Percentiles rank a stretch among this genome's conserved stretches.
These are phyloP conservation scores for Sphaerulina populicola DNA, from an alignment of 2,329 filamentous ascomycete genomes.

Conservation along the genomic window DNA sequence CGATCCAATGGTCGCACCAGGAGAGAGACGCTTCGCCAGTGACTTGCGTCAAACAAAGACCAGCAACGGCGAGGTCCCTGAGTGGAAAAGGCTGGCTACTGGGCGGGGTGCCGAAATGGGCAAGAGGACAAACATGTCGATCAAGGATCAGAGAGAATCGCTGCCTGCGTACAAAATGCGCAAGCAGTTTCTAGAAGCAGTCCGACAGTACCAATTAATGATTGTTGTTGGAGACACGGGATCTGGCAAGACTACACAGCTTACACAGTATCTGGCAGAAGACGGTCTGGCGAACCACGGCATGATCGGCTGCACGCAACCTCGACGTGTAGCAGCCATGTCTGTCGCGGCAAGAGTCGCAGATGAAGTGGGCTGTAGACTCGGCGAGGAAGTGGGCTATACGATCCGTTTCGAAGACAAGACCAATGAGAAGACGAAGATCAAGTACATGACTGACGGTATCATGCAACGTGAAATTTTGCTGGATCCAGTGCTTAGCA, in stretches of 20 bases:
- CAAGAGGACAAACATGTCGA: constrained; percentile 80
- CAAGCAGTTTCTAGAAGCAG: constrained; percentile 76
- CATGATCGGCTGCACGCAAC: constrained; percentile 93
- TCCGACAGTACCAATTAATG: constrained; percentile 77
- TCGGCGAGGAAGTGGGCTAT: constrained; percentile 91
- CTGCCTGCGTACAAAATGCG: constrained; percentile 86
- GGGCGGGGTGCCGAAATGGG: constrained; percentile 68
- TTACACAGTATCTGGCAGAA: constrained; percentile 92
- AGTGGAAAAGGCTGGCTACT: constrained; percentile 77
- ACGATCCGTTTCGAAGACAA: constrained; percentile 96
- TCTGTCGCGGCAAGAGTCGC: constrained; percentile 94
- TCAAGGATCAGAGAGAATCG: constrained; percentile 87
- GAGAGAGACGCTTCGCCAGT: constrained; percentile 79
- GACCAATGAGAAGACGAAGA: constrained; percentile 76
- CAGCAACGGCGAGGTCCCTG: constrained; percentile 62
- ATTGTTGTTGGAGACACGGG: constrained; percentile 97
- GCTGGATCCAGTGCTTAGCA: constrained; percentile 76
- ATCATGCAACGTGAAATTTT: constrained; percentile 95
- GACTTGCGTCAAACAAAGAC: constrained; percentile 67
- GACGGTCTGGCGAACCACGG: constrained; percentile 79
- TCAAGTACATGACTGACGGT: constrained; percentile 99
- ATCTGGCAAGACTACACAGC: constrained; percentile 91
- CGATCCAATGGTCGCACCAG: constrained; percentile 84
- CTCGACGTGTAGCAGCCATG: constrained; percentile 93
- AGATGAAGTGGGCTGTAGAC: constrained; percentile 84